phyloP scores from a whole-genome alignment of 305 asterid genomes.

The Stenogyne calaminthoides region DNA sequence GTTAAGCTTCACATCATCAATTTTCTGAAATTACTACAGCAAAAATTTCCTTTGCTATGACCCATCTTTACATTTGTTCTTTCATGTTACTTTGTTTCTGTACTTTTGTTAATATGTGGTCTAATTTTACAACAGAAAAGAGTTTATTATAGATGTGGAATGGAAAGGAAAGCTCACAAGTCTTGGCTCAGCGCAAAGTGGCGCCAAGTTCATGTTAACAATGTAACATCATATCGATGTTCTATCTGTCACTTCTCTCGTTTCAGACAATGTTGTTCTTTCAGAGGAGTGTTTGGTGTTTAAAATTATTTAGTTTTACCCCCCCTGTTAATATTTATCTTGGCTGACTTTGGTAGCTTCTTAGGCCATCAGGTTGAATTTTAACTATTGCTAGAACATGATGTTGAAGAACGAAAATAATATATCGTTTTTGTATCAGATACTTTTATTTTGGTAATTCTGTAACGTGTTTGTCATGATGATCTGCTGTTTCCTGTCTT shows the following conservation, averaged over 20 bases:
- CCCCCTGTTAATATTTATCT: conserved; percentile 29
- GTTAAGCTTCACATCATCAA: not conserved
- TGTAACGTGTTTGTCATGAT: not conserved
- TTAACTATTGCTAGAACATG: conserved; percentile 23
- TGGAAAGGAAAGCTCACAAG: conserved; percentile 29
- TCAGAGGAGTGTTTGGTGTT: conserved; percentile 28
- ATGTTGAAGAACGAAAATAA: conserved; percentile 3
- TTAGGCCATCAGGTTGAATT: conserved; percentile 24
- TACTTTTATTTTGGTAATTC: not conserved
- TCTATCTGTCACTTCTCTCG: conserved; percentile 19
- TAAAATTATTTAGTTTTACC: conserved; percentile 25
- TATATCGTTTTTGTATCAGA: conserved; percentile 10
- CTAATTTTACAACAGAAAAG: conserved; percentile 30
- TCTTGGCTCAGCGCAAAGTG: conserved; percentile 14
- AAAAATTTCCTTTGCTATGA: not conserved
- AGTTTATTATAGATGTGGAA: conserved; percentile 26
- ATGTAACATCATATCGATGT: conserved; percentile 26
- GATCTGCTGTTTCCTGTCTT: not conserved
- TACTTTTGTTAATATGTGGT: not conserved
- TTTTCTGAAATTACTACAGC: not conserved
- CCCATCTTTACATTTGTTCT: not conserved
- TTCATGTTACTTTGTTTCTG: not conserved
- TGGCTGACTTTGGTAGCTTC: conserved; percentile 28
- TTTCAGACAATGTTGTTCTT: conserved; percentile 10
- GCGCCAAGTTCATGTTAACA: conserved; percentile 27